Percentiles rank a stretch among this genome's conserved stretches.
phyloP scores from a whole-genome alignment of 2,329 filamentous ascomycete species.

The Cercospora sp. region DNA sequence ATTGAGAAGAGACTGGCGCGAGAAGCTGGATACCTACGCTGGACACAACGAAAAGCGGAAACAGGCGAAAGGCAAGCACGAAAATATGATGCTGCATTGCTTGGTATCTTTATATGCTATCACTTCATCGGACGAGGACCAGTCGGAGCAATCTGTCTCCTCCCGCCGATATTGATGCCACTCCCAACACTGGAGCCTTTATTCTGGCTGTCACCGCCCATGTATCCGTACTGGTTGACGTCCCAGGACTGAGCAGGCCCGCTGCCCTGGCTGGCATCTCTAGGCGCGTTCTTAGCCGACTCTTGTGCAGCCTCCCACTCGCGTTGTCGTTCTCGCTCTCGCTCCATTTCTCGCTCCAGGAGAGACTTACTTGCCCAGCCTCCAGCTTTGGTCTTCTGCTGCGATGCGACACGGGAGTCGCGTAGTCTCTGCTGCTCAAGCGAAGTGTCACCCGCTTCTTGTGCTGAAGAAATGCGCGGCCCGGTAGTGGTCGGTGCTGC shows the following conservation, averaged over 20 bases:
- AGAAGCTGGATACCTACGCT: not conserved
- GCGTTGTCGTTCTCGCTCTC: constrained; percentile 71
- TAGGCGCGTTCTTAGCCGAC: constrained; percentile 58
- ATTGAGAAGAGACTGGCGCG: not conserved
- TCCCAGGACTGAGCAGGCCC: constrained; percentile 73
- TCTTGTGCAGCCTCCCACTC: constrained; percentile 79
- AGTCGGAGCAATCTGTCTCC: constrained; percentile 67
- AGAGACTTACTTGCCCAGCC: constrained; percentile 68
- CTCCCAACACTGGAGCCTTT: constrained; percentile 61
- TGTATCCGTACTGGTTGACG: constrained; percentile 73
- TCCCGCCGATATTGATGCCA: constrained; percentile 60
- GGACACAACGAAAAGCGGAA: not conserved
- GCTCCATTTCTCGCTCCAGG: constrained; percentile 77
- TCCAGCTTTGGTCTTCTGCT: constrained; percentile 61
- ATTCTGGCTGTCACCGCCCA: constrained; percentile 74
- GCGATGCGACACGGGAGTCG: constrained; percentile 58
- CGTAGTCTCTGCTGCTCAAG: constrained; percentile 59
- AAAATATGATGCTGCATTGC: constrained; percentile 8
- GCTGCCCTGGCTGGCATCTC: constrained; percentile 59
- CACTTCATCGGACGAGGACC: constrained; percentile 67
- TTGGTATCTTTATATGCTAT: constrained; percentile 14
- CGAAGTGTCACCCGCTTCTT: constrained; percentile 49
- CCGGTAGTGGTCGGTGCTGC: constrained; percentile 51
- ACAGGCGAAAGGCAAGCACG: not conserved
- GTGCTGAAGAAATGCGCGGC: constrained; percentile 41